Percentiles rank a stretch among this genome's conserved stretches.
phyloP scores from a whole-genome alignment of 345 rosid species.

The Camelina neglecta region DNA sequence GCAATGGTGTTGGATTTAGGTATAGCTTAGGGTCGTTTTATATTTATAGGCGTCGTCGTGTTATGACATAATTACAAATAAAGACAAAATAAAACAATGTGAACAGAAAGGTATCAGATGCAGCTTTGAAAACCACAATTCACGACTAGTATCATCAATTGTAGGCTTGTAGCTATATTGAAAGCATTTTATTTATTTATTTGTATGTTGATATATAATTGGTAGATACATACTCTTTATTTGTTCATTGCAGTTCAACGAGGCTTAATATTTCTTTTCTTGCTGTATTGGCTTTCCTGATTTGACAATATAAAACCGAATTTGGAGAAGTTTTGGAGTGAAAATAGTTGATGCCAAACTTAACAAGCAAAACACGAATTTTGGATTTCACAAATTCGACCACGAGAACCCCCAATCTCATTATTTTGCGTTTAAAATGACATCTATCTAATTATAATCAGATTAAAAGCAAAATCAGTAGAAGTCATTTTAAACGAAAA shows the following conservation, averaged over 20 bases:
- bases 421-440: too few relatives aligned
- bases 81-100: background rate
- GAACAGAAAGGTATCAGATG: conserved; percentile 31
- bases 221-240: background rate
- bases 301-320: background rate
- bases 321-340: background rate
- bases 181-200: background rate
- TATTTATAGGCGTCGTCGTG: background rate
- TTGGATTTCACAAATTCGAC: conserved; percentile 18
- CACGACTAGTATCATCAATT: conserved; percentile 28
- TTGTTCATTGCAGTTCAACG: background rate
- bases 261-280: background rate
- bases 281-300: background rate
- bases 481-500: background rate
- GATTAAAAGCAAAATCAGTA: background rate
- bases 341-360: conserved; percentile 19
- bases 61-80: background rate
- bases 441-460: background rate
- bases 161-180: background rate
- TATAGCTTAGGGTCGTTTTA: conserved; percentile 1
- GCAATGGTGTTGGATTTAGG: background rate
- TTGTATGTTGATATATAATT: conserved; percentile 6
- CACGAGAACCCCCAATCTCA: background rate
- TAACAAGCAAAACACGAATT: conserved; percentile 11
- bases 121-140: conserved; percentile 10